These are phyloP conservation scores for Spiromastix sp. DNA, from an alignment of 2,329 filamentous ascomycete genomes.

Conservation along the genomic window DNA sequence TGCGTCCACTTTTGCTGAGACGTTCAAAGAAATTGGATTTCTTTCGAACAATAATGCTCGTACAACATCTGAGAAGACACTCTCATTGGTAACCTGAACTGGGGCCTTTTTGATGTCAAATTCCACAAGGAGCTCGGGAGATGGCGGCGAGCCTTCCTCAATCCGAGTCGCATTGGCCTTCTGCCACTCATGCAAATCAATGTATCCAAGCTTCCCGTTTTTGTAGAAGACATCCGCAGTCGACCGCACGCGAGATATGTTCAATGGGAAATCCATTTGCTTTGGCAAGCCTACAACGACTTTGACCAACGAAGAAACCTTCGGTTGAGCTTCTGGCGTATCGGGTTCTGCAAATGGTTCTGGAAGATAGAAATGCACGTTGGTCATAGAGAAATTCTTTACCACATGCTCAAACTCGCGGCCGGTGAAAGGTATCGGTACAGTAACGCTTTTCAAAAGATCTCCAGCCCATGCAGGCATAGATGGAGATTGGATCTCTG, in stretches of 20 bases:
- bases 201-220: constrained; percentile 63
- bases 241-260: constrained; percentile 66
- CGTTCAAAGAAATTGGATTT: constrained; percentile 57
- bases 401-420: constrained; percentile 72
- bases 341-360: constrained; percentile 67
- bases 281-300: constrained; percentile 70
- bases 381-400: constrained; percentile 73
- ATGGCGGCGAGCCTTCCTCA: constrained; percentile 45
- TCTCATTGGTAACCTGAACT: constrained; percentile 67
- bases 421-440: constrained; percentile 77
- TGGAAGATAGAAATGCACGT: constrained; percentile 80
- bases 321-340: constrained; percentile 62
- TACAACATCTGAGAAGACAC: constrained; percentile 72
- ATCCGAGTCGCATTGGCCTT: constrained; percentile 67
- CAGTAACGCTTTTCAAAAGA: constrained; percentile 67
- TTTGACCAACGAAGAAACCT: constrained; percentile 71
- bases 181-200: constrained; percentile 77
- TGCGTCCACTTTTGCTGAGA: constrained; percentile 74
- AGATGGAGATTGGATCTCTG: constrained; percentile 51
- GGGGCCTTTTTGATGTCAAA: constrained; percentile 70
- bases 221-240: constrained; percentile 73
- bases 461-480: constrained; percentile 77
- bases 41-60: constrained; percentile 67
- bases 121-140: constrained; percentile 59
- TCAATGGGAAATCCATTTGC: constrained; percentile 76